Evolutionary conservation across 495 filamentous ascomycete genomes (phyloP).

Genomic region (Daldinia vernicosa): DNA sequence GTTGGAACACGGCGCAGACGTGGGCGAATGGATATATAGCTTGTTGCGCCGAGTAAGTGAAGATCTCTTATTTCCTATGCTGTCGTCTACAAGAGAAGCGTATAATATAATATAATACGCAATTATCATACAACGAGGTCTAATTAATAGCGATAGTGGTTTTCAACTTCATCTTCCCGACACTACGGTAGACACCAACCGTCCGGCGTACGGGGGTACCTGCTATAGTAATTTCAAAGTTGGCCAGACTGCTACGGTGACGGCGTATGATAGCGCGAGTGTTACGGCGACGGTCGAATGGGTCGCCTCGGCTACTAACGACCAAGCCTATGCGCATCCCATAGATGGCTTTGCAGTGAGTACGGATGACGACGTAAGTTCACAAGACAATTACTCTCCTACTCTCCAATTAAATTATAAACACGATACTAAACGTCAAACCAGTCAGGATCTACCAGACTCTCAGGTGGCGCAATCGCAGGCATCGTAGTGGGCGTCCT

Average conservation of each 20-base stretch:
- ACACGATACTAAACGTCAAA: constrained; percentile 5
- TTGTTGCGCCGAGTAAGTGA: constrained; percentile 40
- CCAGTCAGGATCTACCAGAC: constrained; percentile 4
- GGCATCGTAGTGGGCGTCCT: constrained; percentile 29
- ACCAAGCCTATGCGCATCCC: constrained; percentile 36
- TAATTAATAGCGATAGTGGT: constrained; percentile 29
- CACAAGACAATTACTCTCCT: background rate
- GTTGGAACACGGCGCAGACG: constrained; percentile 25
- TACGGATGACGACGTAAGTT: constrained; percentile 18
- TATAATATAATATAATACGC: no score
- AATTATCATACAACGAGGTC: background rate
- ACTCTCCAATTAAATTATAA: background rate
- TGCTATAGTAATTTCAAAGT: constrained; percentile 32
- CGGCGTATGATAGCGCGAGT: constrained; percentile 29
- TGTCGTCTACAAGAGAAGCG: background rate
- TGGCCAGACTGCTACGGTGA: constrained; percentile 28
- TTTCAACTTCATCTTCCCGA: constrained; percentile 30
- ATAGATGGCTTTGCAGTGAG: constrained; percentile 30
- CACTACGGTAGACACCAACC: constrained; percentile 19
- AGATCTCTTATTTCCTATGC: background rate
- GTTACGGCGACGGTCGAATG: constrained; percentile 24
- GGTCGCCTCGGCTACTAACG: constrained; percentile 24
- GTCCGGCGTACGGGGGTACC: constrained; percentile 38
- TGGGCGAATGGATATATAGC: constrained; percentile 38
- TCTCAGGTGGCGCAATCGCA: constrained; percentile 29